A percentile compares a stretch with the other conserved stretches of the same genome.
Conservation (phyloP, 2,329 filamentous ascomycete species). For the Dryadomyces quercivorus region DNA sequence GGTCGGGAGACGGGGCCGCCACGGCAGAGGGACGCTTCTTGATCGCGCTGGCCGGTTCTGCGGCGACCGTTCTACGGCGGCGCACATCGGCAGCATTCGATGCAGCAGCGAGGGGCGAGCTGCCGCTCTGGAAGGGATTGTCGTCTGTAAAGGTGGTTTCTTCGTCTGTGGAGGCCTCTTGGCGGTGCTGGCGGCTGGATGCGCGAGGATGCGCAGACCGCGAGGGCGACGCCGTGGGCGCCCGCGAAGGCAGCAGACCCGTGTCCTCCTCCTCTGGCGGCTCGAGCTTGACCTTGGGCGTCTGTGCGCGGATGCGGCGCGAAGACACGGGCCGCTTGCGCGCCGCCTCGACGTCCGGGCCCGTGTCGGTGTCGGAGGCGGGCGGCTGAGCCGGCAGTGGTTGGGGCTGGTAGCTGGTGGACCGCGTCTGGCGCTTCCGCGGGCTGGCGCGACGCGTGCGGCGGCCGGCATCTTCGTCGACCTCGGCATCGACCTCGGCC, state of each 20-base stretch:
- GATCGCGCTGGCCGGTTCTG: neutral
- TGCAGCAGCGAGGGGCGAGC: conserved; percentile 45
- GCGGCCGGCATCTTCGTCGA: conserved; percentile 6
- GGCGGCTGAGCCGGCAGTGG: conserved; percentile 18
- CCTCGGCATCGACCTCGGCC: conserved; percentile 33
- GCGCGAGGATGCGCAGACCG: conserved; percentile 36
- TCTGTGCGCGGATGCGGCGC: conserved; percentile 39
- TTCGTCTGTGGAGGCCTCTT: conserved; percentile 18
- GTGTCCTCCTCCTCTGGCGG: conserved; percentile 33
- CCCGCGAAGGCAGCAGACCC: neutral
- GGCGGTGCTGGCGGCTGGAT: conserved; percentile 35
- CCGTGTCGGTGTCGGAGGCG: conserved; percentile 37
- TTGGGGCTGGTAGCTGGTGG: conserved; percentile 35
- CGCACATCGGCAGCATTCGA: neutral
- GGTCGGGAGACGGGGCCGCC: neutral
- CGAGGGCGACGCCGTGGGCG: conserved; percentile 28
- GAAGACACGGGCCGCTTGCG: conserved; percentile 32
- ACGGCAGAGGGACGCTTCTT: neutral
- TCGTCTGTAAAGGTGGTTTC: conserved; percentile 58
- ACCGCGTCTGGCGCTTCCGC: conserved; percentile 41
- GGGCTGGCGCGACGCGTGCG: conserved; percentile 30
- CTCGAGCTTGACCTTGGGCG: conserved; percentile 43
- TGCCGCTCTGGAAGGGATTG: conserved; percentile 87
- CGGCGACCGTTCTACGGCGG: conserved; percentile 5
- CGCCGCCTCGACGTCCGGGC: conserved; percentile 28